Base-by-base conservation (phyloP, 164 flowering plant genomes). In the Tinospora cordifolia region DNA sequence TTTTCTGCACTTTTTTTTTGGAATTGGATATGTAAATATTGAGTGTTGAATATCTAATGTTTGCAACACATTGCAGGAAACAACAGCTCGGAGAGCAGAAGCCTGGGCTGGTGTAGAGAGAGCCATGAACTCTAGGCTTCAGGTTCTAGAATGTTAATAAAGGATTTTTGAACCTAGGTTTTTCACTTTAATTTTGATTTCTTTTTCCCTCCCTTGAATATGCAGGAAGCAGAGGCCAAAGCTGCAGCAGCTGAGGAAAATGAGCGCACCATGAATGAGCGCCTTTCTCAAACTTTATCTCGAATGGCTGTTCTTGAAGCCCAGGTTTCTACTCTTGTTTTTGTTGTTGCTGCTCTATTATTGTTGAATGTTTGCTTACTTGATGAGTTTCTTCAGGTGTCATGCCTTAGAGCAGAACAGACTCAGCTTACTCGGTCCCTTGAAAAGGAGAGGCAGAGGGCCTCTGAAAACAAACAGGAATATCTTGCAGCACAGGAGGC, bases 41-140 rank as follows among this genome's bases (percentile, higher is more conserved):
- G 40, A n/a, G 21, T 38, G 14, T n/a, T 65, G 27, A 54, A 24
- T 54, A 54, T 21, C 60, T 54, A 19, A 10, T 21, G 21, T 54
- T 75, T 54, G 22, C 72, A 63, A 54, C 71, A 69, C 76, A 39
- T 68, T 24, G 77, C 82, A 95, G 99, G 99, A 95, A 76, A 88
- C 93, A 72, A 82, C 81, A 64, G 77, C 91, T 47, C 86, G 97
- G 80, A 87, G 83, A 75, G 94, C 93, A 21, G 99, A 92, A 83
- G 99, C 97, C 41, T 95, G 97, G 98, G 86, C 94, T 78, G 97
- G 97, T 71, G 98, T 95, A 8, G 99, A 95, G 79, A 87, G 96
- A 84, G 80, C 92, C 62, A 80, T 95, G 13, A 91, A 86, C 72
- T 87, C 92, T 69, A 85, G 98, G 24, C 93, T 95, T 47, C 98